Base-by-base conservation (phyloP, 1,284 basidiomycete genomes). In the Ganoderma meredithae region DNA sequence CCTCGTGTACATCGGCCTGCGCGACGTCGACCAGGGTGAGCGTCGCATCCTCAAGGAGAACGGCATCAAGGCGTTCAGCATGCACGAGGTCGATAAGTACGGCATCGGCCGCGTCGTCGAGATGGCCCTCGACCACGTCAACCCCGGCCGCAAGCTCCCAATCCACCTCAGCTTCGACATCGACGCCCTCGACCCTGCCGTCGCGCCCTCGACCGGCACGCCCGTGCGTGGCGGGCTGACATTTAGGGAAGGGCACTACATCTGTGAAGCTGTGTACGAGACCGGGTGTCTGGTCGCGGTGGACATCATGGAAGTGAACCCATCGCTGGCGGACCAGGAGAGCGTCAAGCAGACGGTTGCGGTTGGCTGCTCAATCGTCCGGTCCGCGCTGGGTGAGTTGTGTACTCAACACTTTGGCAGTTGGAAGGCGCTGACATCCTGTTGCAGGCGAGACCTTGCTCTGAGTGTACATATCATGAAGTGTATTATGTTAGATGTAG, bases 81-180 rank as follows among this genome's bases (percentile, higher is more conserved):
- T 99, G 98, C 96, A 99, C 83, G 95, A 99, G 73, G 93, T 99
- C 64, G 98, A 99, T 83, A 95, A 91, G 82, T 94, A 95, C 77
- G 98, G 98, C 60, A 99, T 99, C 73, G 97, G 95, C 36, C 90
- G 90, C 76, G 95, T 99, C 66, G 92, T 99, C 67, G 95, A 99
- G 78, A 94, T 97, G 94, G 98, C 97, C 41, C 84, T 99, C 71
- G 94, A 98, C 78, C 88, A 95, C 79, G 92, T 99, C 76, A 98
- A 98, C 81, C 95, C 95, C 19, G 85, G 89, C 67, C 85, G 93
- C 71, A 86, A 92, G 71, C 84, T 88, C 53, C 98, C 98, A 19
- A 94, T 99, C 73, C 98, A 99, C 83, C 83, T 99, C 69, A 95
- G 93, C 79, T 99, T 99, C 79, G 97, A 99, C 79, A 96, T 99